Base-by-base conservation (phyloP, 805 yeast genomes). In the Candida boleticola region DNA sequence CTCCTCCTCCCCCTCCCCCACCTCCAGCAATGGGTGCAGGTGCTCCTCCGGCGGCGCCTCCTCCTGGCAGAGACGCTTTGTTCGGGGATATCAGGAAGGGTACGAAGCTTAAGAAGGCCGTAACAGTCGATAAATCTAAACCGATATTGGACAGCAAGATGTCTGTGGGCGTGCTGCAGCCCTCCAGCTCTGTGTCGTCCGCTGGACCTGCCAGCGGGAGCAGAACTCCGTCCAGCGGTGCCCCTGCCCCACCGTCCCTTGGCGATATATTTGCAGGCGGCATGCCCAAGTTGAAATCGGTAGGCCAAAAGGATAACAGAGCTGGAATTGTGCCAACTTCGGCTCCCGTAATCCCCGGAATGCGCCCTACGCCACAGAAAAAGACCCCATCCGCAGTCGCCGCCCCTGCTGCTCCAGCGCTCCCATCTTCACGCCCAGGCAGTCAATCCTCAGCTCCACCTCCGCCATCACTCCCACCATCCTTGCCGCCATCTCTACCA, bases 81-180 rank as follows among this genome's bases (percentile, higher is more conserved):
- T 70, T 92, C 20, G 88, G 93, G 23, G 95, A 87, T 58, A 92
- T 92, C 50, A 78, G 89, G 54, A 85, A 85, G 45, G 76, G 75
- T 3, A 55, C 65, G 44, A 55, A 47, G 34, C 53, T 71, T 36
- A 71, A 70, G 51, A 70, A 71, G 43, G 69, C 73, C 1, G 64
- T 61, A 36, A 71, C 75, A 1, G 68, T 70, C 17, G 76, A 71
- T 49, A 71, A 68, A 44, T 68, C 74, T 10, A 61, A 47, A 77
- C 97, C 47, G 66, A 76, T 63, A 82, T 79, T 70, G 64, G 96
- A 65, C 40, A 39, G 55, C 13, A 63, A 61, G 36, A 32, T 46
- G 60, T 79, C 25, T 72, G 73, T 20, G 72, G 77, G 36, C 48
- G 61, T 26, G 41, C 47, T 41, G 11, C 32, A 51, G 4, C 41